These are phyloP conservation scores for Penicillium soppii DNA, from an alignment of 495 filamentous ascomycete genomes.

Conservation along the genomic window DNA sequence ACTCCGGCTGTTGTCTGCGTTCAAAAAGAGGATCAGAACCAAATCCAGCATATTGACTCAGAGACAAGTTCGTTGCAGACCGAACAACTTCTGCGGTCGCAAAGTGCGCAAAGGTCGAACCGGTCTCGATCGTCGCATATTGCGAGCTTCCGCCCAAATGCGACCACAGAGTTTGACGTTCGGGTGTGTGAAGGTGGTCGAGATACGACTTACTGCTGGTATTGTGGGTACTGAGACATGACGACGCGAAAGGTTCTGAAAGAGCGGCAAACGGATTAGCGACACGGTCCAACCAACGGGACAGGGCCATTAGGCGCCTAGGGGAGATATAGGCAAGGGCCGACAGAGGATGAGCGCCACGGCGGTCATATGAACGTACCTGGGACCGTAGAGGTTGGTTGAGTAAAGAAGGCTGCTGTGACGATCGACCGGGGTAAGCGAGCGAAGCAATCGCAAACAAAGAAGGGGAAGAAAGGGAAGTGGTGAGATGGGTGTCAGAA, in stretches of 20 bases:
- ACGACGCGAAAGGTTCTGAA: conserved; percentile 7
- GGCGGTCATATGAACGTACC: conserved; percentile 11
- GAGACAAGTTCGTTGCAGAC: not conserved
- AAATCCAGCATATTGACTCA: not conserved
- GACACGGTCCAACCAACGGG: not conserved
- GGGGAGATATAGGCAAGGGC: not conserved
- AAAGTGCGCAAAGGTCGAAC: not conserved
- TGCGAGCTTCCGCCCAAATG: not conserved
- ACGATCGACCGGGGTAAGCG: conserved; percentile 11
- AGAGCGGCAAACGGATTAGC: conserved; percentile 5
- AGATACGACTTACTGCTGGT: conserved; percentile 20
- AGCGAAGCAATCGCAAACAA: conserved; percentile 15
- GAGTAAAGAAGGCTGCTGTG: not conserved
- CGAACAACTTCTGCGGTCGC: not conserved
- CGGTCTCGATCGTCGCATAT: not conserved
- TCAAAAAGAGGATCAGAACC: not conserved
- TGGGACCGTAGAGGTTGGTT: conserved; percentile 1
- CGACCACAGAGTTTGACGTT: not conserved
- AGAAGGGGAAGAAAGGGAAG: not conserved
- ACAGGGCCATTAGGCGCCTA: not conserved
- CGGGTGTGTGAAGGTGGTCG: not conserved
- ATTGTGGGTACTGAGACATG: conserved; percentile 37
- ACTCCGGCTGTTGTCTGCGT: no score
- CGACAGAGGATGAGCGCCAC: not conserved
- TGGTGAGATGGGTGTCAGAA: conserved; percentile 9